phyloP scores from a whole-genome alignment of 2,329 filamentous ascomycete species.

The Colletotrichum sp. region DNA sequence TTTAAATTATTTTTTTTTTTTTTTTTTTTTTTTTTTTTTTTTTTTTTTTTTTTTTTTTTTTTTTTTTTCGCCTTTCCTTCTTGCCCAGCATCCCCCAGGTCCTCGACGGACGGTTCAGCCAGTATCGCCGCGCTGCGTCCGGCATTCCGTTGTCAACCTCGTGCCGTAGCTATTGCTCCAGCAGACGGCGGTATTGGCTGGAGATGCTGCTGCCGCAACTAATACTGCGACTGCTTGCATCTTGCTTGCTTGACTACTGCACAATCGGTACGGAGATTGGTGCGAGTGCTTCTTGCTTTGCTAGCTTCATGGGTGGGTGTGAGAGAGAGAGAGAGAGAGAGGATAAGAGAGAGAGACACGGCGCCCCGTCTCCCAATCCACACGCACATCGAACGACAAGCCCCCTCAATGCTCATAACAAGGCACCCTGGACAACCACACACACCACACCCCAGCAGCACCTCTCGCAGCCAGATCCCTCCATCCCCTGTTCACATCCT shows the following conservation, averaged over 20 bases:
- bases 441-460: not conserved
- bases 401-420: conserved; percentile 9
- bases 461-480: conserved; percentile 12
- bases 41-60: not conserved
- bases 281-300: not conserved
- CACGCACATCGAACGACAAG: conserved; percentile 5
- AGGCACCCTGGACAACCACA: conserved; percentile 1
- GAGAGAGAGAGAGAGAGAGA: not conserved
- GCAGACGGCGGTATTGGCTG: not conserved
- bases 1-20: not conserved
- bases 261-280: not conserved
- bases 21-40: not conserved
- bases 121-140: not conserved
- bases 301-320: not conserved
- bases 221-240: not conserved
- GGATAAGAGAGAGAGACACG: not conserved
- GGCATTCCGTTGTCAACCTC: not conserved
- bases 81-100: not conserved
- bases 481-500: not conserved
- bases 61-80: not conserved
- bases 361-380: not conserved
- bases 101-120: not conserved
- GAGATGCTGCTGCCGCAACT: not conserved
- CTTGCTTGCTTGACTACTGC: not conserved
- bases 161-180: not conserved